phyloP scores from a whole-genome alignment of 345 rosid genomes.

The Rhodomyrtus tomentosa region DNA sequence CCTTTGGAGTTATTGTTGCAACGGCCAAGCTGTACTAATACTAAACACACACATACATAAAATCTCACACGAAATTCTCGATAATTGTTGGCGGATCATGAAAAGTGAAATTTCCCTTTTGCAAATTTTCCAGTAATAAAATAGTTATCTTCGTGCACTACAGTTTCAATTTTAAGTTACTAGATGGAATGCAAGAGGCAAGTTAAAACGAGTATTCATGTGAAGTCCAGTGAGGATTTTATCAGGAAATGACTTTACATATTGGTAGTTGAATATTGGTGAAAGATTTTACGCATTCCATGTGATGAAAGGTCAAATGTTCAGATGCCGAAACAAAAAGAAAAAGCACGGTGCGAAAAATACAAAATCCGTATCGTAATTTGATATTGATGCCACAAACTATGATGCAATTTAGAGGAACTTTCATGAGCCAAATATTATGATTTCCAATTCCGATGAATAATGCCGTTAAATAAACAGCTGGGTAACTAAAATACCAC shows the following conservation, averaged over 20 bases:
- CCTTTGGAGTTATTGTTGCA: background rate
- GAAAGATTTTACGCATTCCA: background rate
- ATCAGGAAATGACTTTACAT: rapidly evolving
- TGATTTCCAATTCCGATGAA: no score
- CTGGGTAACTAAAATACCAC: background rate
- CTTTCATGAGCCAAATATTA: no score
- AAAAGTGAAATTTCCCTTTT: background rate
- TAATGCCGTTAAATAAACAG: no score
- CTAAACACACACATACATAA: background rate
- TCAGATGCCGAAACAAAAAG: background rate
- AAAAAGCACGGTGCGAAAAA: background rate
- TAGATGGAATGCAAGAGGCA: background rate
- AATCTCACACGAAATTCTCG: background rate
- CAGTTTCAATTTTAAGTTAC: background rate
- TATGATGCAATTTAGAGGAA: background rate
- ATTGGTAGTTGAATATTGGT: rapidly evolving
- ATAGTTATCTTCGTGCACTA: background rate
- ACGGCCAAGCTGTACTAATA: background rate
- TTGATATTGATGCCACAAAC: background rate
- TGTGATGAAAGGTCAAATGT: rapidly evolving
- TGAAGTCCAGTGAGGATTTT: background rate
- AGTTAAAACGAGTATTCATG: background rate
- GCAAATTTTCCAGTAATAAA: background rate
- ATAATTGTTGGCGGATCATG: background rate
- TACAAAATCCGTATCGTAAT: background rate